Evolutionary conservation across 2,329 filamentous ascomycete species (phyloP).

Genomic region (Penicillium crustosum): DNA sequence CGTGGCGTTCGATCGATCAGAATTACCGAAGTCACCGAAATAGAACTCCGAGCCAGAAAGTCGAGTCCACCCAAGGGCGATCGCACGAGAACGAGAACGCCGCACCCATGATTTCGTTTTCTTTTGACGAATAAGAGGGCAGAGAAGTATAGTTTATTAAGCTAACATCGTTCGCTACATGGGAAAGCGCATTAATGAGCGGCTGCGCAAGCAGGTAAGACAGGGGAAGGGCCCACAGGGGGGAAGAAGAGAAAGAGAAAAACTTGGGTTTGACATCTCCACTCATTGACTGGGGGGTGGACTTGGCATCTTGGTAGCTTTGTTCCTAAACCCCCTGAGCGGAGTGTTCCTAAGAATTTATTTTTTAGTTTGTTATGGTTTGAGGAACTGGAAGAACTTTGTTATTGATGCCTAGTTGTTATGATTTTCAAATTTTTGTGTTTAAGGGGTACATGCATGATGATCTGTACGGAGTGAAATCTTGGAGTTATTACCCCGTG

Average conservation of each 20-base stretch:
- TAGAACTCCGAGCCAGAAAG: background rate
- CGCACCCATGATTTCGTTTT: background rate
- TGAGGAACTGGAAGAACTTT: background rate
- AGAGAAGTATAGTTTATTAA: background rate
- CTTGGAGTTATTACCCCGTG: background rate
- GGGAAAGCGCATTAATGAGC: background rate
- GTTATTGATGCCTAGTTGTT: background rate
- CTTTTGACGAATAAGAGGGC: background rate
- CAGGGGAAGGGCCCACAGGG: constrained; percentile 6
- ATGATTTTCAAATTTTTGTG: background rate
- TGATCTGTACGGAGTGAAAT: constrained; percentile 1
- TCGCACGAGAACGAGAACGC: background rate
- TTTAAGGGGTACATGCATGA: constrained; percentile 2
- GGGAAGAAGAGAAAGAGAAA: background rate
- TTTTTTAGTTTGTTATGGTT: background rate
- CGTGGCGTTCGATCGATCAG: constrained; percentile 13
- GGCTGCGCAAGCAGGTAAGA: background rate
- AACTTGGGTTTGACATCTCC: background rate
- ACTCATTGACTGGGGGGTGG: background rate
- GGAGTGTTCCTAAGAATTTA: background rate
- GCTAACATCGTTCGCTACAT: background rate
- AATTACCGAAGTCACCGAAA: background rate
- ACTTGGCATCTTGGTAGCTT: background rate
- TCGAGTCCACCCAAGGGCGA: background rate
- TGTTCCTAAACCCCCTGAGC: background rate